Conservation (phyloP, 768 basidiomycete genomes). For the Suillus lakei region DNA sequence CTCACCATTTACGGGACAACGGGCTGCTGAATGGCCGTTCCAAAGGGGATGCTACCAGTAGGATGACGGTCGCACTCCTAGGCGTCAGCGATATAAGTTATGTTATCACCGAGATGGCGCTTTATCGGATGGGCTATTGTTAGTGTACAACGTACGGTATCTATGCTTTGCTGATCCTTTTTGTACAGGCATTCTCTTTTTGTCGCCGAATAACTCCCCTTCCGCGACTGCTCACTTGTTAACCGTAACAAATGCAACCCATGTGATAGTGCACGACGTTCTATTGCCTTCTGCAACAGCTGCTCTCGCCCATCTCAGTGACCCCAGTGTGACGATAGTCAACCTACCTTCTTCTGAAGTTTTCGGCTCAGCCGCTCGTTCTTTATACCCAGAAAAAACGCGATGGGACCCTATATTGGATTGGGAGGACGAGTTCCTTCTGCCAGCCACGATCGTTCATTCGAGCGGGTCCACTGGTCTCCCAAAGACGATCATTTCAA, state of each 20-base stretch:
- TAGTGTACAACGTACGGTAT: slow-evolving; percentile 7
- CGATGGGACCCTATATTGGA: slow-evolving; percentile 23
- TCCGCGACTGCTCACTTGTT: slow-evolving; percentile 51
- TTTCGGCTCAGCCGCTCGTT: slow-evolving; percentile 22
- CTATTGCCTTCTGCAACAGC: slow-evolving; percentile 18
- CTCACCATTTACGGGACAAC: slow-evolving; percentile 24
- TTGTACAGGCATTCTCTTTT: slow-evolving; percentile 37
- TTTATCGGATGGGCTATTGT: slow-evolving; percentile 39
- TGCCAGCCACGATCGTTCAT: slow-evolving; percentile 28
- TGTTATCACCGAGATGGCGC: slow-evolving; percentile 27
- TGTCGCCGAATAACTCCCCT: slow-evolving; percentile 51
- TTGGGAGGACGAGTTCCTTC: slow-evolving; percentile 25
- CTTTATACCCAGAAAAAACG: slow-evolving; percentile 24
- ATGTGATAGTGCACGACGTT: slow-evolving; percentile 27
- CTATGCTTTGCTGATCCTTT: neutral
- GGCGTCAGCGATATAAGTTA: slow-evolving; percentile 33
- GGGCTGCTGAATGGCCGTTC: slow-evolving; percentile 25
- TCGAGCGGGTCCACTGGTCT: slow-evolving; percentile 48
- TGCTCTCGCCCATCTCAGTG: slow-evolving; percentile 21
- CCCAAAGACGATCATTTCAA: slow-evolving; percentile 48
- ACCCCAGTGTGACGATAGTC: slow-evolving; percentile 24
- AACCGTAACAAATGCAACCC: slow-evolving; percentile 23
- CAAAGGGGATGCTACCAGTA: slow-evolving; percentile 28
- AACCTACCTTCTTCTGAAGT: slow-evolving; percentile 24
- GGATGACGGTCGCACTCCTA: slow-evolving; percentile 29